Percentiles rank a stretch among this genome's conserved stretches.
phyloP scores from a whole-genome alignment of 768 basidiomycete species.

The Lactifluus pinguis region DNA sequence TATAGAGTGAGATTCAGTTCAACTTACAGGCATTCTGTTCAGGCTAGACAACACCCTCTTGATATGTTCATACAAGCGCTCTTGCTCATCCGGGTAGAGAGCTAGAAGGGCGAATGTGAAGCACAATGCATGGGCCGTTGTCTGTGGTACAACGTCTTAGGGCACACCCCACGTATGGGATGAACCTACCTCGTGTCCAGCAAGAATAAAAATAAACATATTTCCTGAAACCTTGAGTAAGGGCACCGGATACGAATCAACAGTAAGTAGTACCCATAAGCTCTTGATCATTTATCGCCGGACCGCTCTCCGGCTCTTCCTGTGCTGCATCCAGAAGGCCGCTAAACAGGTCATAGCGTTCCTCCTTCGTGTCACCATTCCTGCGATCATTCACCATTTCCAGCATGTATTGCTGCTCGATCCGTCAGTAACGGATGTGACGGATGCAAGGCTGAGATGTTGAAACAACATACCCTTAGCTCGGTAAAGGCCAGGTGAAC shows the following conservation, averaged over 20 bases:
- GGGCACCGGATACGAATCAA: not conserved
- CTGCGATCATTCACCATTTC: constrained; percentile 22
- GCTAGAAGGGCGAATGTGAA: constrained; percentile 36
- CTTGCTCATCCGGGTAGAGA: constrained; percentile 35
- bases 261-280: constrained; percentile 12
- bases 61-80: constrained; percentile 31
- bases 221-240: constrained; percentile 13
- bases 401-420: constrained; percentile 21
- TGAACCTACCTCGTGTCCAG: constrained; percentile 27
- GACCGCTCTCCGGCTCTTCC: constrained; percentile 11
- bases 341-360: constrained; percentile 24
- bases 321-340: constrained; percentile 20
- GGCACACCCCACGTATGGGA: not conserved
- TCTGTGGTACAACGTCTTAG: constrained; percentile 21
- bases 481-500: constrained; percentile 35
- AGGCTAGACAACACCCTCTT: constrained; percentile 25
- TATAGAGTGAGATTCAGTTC: not conserved
- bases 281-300: constrained; percentile 20
- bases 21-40: constrained; percentile 19
- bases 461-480: constrained; percentile 27
- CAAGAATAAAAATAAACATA: constrained; percentile 28
- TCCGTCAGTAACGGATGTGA: not conserved
- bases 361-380: constrained; percentile 14
- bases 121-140: constrained; percentile 31
- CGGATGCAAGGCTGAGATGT: not conserved